phyloP scores from a whole-genome alignment of 441 rosid genomes.

The Pelargonium citronellum region DNA sequence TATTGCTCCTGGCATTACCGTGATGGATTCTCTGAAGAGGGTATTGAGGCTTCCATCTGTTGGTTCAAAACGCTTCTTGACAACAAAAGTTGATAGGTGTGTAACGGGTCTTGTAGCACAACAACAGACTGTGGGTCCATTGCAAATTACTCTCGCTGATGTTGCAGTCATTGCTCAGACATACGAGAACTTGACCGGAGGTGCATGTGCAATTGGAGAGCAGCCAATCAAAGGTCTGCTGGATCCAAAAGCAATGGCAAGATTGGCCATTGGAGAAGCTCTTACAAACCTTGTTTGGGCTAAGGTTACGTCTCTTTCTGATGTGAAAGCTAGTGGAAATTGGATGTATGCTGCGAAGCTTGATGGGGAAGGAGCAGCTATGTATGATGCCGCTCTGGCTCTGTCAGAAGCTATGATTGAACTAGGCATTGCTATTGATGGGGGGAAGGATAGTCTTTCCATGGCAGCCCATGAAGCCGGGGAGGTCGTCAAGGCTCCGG shows the following conservation, averaged over 20 bases:
- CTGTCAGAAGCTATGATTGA: slow-evolving; percentile 85
- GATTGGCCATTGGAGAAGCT: slow-evolving; percentile 91
- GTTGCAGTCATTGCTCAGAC: slow-evolving; percentile 93
- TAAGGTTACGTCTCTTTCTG: slow-evolving; percentile 74
- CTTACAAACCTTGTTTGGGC: slow-evolving; percentile 95
- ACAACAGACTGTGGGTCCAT: slow-evolving; percentile 94
- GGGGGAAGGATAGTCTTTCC: slow-evolving; percentile 92
- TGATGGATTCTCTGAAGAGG: slow-evolving; percentile 80
- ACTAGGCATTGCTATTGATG: slow-evolving; percentile 94
- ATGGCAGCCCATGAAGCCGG: slow-evolving; percentile 84
- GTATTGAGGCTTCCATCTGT: slow-evolving; percentile 81
- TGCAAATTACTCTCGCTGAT: slow-evolving; percentile 89
- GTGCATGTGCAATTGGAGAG: slow-evolving; percentile 93
- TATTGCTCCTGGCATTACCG: slow-evolving; percentile 79
- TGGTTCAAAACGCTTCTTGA: slow-evolving; percentile 76
- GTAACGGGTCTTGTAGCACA: slow-evolving; percentile 97
- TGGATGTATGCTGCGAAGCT: slow-evolving; percentile 99
- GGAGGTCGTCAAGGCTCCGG: slow-evolving; percentile 95
- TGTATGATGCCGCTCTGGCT: slow-evolving; percentile 88
- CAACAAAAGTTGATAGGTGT: slow-evolving; percentile 91
- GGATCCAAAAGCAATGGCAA: slow-evolving; percentile 91
- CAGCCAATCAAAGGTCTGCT: slow-evolving; percentile 85
- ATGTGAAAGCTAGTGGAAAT: slow-evolving; percentile 91
- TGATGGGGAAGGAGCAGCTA: slow-evolving; percentile 91
- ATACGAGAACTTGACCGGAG: slow-evolving; percentile 67